Conservation (phyloP, 2,329 filamentous ascomycete genomes). For the Paecilomyces formosus region DNA sequence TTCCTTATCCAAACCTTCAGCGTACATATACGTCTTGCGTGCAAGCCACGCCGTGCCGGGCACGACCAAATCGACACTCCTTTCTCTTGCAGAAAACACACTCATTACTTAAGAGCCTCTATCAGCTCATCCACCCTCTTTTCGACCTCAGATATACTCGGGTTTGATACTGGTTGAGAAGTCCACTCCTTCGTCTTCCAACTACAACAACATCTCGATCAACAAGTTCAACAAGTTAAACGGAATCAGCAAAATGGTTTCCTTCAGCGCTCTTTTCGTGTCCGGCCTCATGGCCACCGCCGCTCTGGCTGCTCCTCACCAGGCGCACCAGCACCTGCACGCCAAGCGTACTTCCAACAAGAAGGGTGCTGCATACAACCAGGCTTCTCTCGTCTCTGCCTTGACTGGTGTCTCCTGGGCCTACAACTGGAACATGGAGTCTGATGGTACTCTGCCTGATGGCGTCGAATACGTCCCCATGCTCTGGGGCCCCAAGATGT, state of each 20-base stretch:
- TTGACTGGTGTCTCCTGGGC: slow-evolving; percentile 34
- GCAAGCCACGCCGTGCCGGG: neutral
- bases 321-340: slow-evolving; percentile 11
- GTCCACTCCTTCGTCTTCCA: neutral
- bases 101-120: neutral
- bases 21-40: neutral
- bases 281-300: slow-evolving; percentile 9
- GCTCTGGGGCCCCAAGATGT: slow-evolving; percentile 35
- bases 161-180: neutral
- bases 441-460: slow-evolving; percentile 21
- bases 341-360: slow-evolving; percentile 4
- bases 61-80: neutral
- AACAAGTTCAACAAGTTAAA: too few species aligned
- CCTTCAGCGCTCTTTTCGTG: neutral
- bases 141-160: neutral
- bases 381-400: slow-evolving; percentile 20
- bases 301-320: slow-evolving; percentile 12
- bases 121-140: neutral
- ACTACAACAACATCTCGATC: neutral
- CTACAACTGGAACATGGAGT: slow-evolving; percentile 37
- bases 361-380: slow-evolving; percentile 36
- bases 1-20: neutral
- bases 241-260: neutral
- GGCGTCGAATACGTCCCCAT: slow-evolving; percentile 38
- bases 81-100: neutral